Percentiles rank a stretch among this genome's conserved stretches.
These are phyloP conservation scores for Plicaturopsis crispa DNA, from an alignment of 768 basidiomycete genomes.

Conservation along the genomic window DNA sequence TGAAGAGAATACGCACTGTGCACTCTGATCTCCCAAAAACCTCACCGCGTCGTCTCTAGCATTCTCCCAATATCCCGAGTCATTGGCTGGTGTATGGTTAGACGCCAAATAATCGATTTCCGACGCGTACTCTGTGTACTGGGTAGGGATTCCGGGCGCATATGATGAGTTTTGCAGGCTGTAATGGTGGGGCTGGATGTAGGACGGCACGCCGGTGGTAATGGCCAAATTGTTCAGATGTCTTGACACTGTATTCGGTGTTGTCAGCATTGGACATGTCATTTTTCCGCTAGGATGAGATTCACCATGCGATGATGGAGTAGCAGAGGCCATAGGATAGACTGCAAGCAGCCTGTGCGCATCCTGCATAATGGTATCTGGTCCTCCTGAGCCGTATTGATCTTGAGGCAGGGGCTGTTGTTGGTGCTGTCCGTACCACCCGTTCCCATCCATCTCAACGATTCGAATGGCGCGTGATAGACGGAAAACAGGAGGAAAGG, in stretches of 20 bases:
- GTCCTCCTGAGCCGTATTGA: no score
- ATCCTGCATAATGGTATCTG: slow-evolving; percentile 59
- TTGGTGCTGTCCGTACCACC: no score
- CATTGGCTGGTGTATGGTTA: slow-evolving; percentile 32
- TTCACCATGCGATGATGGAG: slow-evolving; percentile 70
- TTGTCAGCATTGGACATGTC: not conserved
- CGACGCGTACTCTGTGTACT: slow-evolving; percentile 62
- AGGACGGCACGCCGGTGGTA: slow-evolving; percentile 53
- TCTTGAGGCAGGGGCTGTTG: no score
- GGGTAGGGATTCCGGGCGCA: slow-evolving; percentile 36
- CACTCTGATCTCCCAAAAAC: slow-evolving; percentile 47
- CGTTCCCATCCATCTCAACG: no score
- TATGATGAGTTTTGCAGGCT: slow-evolving; percentile 21
- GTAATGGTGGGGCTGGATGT: slow-evolving; percentile 52
- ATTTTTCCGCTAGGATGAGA: slow-evolving; percentile 2
- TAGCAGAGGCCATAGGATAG: slow-evolving; percentile 72
- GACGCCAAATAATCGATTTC: slow-evolving; percentile 51
- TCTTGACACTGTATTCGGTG: slow-evolving; percentile 41
- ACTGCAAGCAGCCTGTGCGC: slow-evolving; percentile 58
- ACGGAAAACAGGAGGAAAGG: no score
- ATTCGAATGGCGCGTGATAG: no score
- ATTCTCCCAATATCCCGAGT: slow-evolving; percentile 57
- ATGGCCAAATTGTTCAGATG: slow-evolving; percentile 58
- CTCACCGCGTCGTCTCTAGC: slow-evolving; percentile 54
- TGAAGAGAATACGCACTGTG: slow-evolving; percentile 31